Conservation (phyloP, 257 asterid genomes). For the Salvia miltiorrhiza region DNA sequence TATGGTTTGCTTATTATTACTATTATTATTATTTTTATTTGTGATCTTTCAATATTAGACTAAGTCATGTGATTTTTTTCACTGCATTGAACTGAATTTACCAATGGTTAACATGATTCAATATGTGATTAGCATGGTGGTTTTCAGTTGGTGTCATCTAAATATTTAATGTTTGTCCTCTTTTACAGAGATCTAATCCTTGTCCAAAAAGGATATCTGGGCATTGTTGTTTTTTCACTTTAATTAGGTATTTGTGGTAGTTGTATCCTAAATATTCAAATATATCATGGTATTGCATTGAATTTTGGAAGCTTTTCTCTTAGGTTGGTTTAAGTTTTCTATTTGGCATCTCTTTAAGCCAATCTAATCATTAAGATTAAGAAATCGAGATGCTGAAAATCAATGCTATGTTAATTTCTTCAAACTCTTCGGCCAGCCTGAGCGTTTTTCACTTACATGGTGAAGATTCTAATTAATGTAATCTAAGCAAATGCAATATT, state of each 20-base stretch:
- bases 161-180: neutral
- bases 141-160: neutral
- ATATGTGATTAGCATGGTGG: slow-evolving; percentile 10
- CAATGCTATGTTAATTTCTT: too few species aligned
- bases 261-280: neutral
- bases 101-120: slow-evolving; percentile 6
- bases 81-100: neutral
- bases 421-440: neutral
- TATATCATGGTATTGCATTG: neutral
- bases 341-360: neutral
- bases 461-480: neutral
- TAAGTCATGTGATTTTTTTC: neutral
- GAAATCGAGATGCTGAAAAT: neutral
- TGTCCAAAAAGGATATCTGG: neutral
- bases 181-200: neutral
- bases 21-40: neutral
- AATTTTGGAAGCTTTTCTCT: neutral
- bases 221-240: neutral
- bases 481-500: too few species aligned
- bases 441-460: neutral
- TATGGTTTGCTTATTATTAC: neutral
- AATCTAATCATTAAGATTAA: neutral
- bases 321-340: neutral
- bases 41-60: neutral
- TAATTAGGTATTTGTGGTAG: neutral